Evolutionary conservation across 768 basidiomycete species (phyloP).

Genomic region (Rhodosporidiobolus odoratus): DNA sequence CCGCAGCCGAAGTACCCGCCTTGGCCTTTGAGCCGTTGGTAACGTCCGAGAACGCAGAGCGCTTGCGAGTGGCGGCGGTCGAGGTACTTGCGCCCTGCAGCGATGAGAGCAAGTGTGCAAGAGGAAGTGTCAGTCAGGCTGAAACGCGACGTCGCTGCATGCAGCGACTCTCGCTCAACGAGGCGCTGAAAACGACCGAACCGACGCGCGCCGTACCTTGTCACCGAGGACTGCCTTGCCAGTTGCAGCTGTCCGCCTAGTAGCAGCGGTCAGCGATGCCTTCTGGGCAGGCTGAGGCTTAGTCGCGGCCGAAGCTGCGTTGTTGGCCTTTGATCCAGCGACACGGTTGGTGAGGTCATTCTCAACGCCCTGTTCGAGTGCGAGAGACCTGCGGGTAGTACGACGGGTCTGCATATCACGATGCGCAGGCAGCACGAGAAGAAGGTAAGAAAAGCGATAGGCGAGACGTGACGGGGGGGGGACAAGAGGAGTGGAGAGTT

Average conservation of each 20-base stretch:
- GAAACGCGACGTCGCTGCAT: background rate
- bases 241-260: background rate
- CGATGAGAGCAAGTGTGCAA: no score
- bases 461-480: background rate
- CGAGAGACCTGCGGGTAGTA: constrained; percentile 31
- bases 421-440: background rate
- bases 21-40: constrained; percentile 47
- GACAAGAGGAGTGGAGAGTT: background rate
- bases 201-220: constrained; percentile 30
- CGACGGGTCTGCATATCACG: constrained; percentile 31
- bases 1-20: constrained; percentile 12
- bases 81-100: background rate
- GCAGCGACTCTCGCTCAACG: background rate
- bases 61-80: constrained; percentile 59
- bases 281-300: constrained; percentile 5
- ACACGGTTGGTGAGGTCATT: constrained; percentile 32
- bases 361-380: constrained; percentile 26
- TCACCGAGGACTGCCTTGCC: constrained; percentile 13
- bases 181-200: background rate
- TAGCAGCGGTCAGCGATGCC: background rate
- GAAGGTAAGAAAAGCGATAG: background rate
- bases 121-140: background rate
- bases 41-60: constrained; percentile 69
- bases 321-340: background rate
- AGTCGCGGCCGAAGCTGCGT: background rate